Evolutionary conservation across 2,329 filamentous ascomycete species (phyloP).

Genomic region (Bisporella sp.): DNA sequence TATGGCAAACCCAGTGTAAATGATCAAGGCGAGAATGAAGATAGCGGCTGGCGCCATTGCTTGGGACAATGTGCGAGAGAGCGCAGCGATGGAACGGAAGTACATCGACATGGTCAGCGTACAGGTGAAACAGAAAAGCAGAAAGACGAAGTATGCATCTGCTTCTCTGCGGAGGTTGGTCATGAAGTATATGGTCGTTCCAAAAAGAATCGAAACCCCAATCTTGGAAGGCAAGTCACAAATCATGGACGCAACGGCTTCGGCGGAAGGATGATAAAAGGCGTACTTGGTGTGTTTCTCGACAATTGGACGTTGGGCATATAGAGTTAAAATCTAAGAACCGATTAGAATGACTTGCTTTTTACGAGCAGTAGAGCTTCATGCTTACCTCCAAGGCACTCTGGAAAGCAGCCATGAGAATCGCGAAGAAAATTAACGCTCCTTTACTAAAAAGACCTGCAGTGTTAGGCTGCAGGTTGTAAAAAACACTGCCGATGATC

Average conservation of each 20-base stretch:
- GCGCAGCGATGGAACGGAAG: slow-evolving; percentile 73
- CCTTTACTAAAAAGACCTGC: slow-evolving; percentile 53
- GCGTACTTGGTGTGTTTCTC: slow-evolving; percentile 86
- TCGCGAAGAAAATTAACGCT: slow-evolving; percentile 61
- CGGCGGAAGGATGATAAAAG: slow-evolving; percentile 81
- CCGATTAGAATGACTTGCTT: neutral
- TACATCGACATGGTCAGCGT: slow-evolving; percentile 80
- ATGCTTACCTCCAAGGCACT: slow-evolving; percentile 44
- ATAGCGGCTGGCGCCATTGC: slow-evolving; percentile 36
- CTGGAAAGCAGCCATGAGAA: slow-evolving; percentile 59
- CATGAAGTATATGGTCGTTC: slow-evolving; percentile 80
- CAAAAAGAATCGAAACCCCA: slow-evolving; percentile 67
- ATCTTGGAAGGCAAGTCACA: slow-evolving; percentile 82
- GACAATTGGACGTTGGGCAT: slow-evolving; percentile 83
- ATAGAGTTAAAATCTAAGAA: slow-evolving; percentile 72
- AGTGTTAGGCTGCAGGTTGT: slow-evolving; percentile 46
- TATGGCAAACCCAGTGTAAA: slow-evolving; percentile 41
- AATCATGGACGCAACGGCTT: slow-evolving; percentile 49
- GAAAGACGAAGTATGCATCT: slow-evolving; percentile 78
- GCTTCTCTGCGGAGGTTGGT: slow-evolving; percentile 69
- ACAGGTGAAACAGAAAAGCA: slow-evolving; percentile 66
- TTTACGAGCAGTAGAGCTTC: neutral
- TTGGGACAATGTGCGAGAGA: slow-evolving; percentile 64
- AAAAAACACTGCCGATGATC: slow-evolving; percentile 59
- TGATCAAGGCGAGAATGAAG: slow-evolving; percentile 52